Evolutionary conservation across 2,329 filamentous ascomycete species (phyloP), one percentile per base, ranked within the genome.

Genomic region (Talaromyces piceae): DNA sequence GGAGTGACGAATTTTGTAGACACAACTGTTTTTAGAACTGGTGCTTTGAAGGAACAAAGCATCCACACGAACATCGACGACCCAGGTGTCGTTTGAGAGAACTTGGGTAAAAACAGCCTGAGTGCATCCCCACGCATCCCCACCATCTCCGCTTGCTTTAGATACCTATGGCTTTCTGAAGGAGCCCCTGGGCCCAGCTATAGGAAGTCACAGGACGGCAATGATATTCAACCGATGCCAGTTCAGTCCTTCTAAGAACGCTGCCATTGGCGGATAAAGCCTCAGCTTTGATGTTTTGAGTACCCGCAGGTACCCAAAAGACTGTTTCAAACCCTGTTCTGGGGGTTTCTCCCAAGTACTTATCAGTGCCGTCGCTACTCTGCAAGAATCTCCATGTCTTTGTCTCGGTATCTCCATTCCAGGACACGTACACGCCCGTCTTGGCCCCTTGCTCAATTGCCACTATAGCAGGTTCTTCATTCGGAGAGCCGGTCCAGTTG

Each of bases 331-430:
- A 37, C n/a, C 31, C 31, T 12, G n/a, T 37, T 8, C 31, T 37
- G 16, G 31, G 31, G 1, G n/a, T 18, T 9, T 37, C 31, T 37
- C 31, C 31, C n/a, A 37, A 16, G 18, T 37, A 37, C 3, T 16
- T 37, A 6, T 37, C 13, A 16, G n/a, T 8, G 8, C 16, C 41
- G 18, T 16, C 20, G 13, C 41, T 13, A 18, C 4, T 8, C 13
- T 26, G 25, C n/a, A 73, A 78, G 57, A 81, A 79, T 23, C 71
- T 67, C 80, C 79, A 78, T 3, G 50, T 37, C 3, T 58, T 63
- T 0, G 72, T 74, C 58, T 74, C 70, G 0, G 74, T 78, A 45
- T 75, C 74, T 4, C 76, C 76, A 51, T 78, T 78, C 76, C 76
- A 79, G 4, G 74, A 79, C 2, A 80, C 77, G 61, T 77, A 82